Conservation (phyloP, 2,329 filamentous ascomycete species). For the Raffaelea ambrosiae region DNA sequence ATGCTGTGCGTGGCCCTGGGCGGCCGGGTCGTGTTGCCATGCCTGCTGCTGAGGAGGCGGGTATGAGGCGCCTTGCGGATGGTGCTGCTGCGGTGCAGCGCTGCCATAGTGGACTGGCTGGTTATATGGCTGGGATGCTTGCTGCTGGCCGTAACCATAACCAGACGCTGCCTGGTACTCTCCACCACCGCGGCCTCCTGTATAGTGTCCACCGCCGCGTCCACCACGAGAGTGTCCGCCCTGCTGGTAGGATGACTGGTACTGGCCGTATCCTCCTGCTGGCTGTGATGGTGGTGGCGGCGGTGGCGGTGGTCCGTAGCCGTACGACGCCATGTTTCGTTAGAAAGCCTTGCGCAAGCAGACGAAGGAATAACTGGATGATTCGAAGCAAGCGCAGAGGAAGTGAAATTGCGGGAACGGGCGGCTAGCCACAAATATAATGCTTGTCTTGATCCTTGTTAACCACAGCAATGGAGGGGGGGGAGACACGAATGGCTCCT, state of each 20-base stretch:
- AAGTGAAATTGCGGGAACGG: background rate
- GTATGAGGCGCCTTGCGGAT: constrained; percentile 18
- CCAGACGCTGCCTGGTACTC: constrained; percentile 32
- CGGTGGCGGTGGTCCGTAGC: constrained; percentile 45
- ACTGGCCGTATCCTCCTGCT: constrained; percentile 28
- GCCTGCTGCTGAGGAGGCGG: constrained; percentile 26
- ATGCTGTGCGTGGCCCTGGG: constrained; percentile 16
- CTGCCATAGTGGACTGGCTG: constrained; percentile 19
- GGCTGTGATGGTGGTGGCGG: constrained; percentile 27
- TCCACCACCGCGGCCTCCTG: constrained; percentile 26
- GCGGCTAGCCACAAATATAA: background rate
- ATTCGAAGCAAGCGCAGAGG: too few species aligned
- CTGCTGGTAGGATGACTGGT: constrained; percentile 28
- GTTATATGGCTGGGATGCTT: constrained; percentile 19
- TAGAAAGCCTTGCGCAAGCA: background rate
- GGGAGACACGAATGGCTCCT: too few species aligned
- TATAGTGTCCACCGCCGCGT: constrained; percentile 30
- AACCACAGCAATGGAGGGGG: background rate
- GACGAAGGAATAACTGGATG: too few species aligned
- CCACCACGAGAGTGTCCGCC: background rate
- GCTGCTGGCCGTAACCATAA: constrained; percentile 34
- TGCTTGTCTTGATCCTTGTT: too few species aligned
- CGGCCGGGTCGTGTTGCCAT: constrained; percentile 29
- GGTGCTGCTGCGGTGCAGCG: constrained; percentile 20
- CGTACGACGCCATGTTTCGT: constrained; percentile 38